Evolutionary conservation across 495 filamentous ascomycete genomes (phyloP).

Genomic region (Xylaria castorea): DNA sequence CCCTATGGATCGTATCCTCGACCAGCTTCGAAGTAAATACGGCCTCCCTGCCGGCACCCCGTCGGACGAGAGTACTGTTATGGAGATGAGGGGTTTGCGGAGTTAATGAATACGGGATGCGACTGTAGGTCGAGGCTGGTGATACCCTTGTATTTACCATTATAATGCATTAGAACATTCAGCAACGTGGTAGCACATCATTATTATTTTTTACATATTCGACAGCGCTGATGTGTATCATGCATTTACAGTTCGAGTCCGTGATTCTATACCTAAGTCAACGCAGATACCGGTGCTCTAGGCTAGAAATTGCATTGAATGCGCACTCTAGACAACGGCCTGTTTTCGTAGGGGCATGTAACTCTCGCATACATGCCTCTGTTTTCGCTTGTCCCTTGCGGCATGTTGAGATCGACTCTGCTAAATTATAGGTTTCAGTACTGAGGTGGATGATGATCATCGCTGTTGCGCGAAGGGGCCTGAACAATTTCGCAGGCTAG

Average conservation of each 20-base stretch:
- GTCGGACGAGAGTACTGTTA: constrained; percentile 27
- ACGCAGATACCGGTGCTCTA: no score
- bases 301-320: background rate
- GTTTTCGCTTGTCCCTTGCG: background rate
- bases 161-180: background rate
- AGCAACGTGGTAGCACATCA: background rate
- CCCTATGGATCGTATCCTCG: constrained; percentile 51
- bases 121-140: background rate
- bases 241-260: background rate
- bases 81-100: constrained; percentile 40
- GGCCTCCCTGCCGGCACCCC: constrained; percentile 41
- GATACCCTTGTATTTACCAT: constrained; percentile 33
- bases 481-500: no score
- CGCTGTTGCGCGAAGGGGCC: background rate
- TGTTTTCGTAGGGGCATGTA: background rate
- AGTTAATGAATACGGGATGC: constrained; percentile 20
- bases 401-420: background rate
- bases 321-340: background rate
- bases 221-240: background rate
- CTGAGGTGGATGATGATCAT: background rate
- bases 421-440: background rate
- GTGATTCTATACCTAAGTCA: background rate
- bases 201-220: background rate
- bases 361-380: background rate
- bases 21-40: constrained; percentile 45